Evolutionary conservation across 768 basidiomycete species (phyloP), one percentile per base, ranked within the genome.

Genomic region (Nidula microcarpa): DNA sequence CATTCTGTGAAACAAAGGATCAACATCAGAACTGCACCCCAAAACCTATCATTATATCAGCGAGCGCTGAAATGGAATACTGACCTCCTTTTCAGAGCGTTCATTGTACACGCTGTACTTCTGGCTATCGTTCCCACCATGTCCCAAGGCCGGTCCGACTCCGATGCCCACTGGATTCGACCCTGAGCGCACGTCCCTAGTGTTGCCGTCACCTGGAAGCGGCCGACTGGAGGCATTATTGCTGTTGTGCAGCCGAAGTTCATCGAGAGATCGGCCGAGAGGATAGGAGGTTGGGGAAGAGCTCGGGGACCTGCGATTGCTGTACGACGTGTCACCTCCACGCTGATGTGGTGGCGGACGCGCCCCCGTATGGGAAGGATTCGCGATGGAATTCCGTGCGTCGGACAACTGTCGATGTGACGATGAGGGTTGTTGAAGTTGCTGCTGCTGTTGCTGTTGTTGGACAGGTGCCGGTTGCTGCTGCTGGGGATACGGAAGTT

Each of bases 241-340:
- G 33, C 52, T 61, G 32, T 57, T 65, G 49, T 68, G 68, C 45
- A 71, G 62, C 18, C 65, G 62, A 47, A 62, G 58, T 47, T 80
- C 76, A 33, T 73, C 70, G 17, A 66, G 57, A 16, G 68, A 65
- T 49, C 72, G 67, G 14, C 68, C 68, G 43, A 69, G 65, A 18
- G 66, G 60, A 41, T 65, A 51, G 35, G 68, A 63, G 44, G 56
- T 65, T 41, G 72, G 65, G 13, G 68, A 66, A 30, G 62, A 59
- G 47, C 58, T 68, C 35, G 62, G 59, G 2, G 65, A 67, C 45
- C 62, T 60, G 51, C 59, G 63, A 50, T 47, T 59, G 47, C 54
- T 62, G 17, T 59, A 56, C n/a, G 63, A 60, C 50, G 55, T 49
- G 36, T 58, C 57, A 30, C 47, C 49, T 17, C 60, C 64, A 51